These are phyloP conservation scores for Cladosporium sp. DNA, from an alignment of 2,329 filamentous ascomycete genomes.

Conservation along the genomic window DNA sequence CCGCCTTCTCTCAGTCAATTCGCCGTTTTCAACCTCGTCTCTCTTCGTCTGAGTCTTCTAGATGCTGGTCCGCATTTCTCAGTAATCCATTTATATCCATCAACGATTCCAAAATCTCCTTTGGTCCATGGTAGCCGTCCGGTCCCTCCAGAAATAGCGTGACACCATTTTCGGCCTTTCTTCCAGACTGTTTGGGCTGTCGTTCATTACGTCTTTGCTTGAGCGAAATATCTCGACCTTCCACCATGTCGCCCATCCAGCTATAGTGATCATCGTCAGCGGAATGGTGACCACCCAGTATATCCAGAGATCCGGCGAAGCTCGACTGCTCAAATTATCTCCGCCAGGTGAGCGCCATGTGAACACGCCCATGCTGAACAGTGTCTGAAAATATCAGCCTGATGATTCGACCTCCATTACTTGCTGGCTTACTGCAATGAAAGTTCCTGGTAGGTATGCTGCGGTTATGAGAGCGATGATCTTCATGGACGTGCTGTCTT, in stretches of 20 bases:
- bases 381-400: constrained; percentile 3
- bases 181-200: too few species aligned
- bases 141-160: too few species aligned
- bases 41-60: too few species aligned
- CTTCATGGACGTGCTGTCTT: constrained; percentile 51
- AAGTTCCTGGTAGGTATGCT: constrained; percentile 50
- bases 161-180: too few species aligned
- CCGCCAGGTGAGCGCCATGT: constrained; percentile 8
- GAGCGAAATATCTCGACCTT: constrained; percentile 14
- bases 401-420: neutral
- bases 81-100: too few species aligned
- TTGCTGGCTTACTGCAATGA: constrained; percentile 32
- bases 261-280: constrained; percentile 18
- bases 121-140: too few species aligned
- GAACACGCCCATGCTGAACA: constrained; percentile 19
- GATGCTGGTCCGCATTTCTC: too few species aligned
- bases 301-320: constrained; percentile 29
- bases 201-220: constrained; percentile 10
- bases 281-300: constrained; percentile 31
- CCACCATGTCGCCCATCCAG: constrained; percentile 18
- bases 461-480: constrained; percentile 48
- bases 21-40: too few species aligned
- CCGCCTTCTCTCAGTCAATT: too few species aligned
- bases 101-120: too few species aligned
- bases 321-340: constrained; percentile 2